A percentile compares a stretch with the other conserved stretches of the same genome.
Evolutionary conservation across 768 basidiomycete species (phyloP).

Genomic region (Agaricus bisporus): DNA sequence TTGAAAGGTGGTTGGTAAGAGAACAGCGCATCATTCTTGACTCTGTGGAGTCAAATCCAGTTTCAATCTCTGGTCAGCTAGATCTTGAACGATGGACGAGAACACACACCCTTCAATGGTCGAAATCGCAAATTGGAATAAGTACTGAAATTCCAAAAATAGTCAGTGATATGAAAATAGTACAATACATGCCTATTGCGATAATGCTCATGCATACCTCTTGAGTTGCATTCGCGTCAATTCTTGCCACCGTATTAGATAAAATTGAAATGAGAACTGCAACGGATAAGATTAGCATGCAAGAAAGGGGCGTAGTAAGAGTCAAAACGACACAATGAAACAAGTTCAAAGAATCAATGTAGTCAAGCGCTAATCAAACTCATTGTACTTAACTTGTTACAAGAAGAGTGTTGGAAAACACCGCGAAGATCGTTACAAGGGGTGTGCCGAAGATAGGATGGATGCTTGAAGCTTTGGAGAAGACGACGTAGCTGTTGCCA

Average conservation of each 20-base stretch:
- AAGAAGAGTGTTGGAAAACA: constrained; percentile 70
- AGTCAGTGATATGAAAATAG: neutral
- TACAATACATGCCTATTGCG: neutral
- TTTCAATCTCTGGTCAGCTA: neutral
- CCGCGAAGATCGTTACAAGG: constrained; percentile 76
- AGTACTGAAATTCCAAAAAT: constrained; percentile 51
- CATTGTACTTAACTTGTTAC: constrained; percentile 53
- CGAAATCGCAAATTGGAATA: constrained; percentile 81
- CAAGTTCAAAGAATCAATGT: neutral
- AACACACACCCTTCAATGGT: constrained; percentile 76
- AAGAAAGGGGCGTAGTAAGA: neutral
- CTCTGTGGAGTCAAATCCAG: constrained; percentile 33
- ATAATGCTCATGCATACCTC: constrained; percentile 28
- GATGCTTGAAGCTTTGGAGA: constrained; percentile 50
- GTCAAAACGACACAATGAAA: neutral
- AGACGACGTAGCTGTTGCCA: constrained; percentile 64
- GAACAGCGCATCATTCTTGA: constrained; percentile 86
- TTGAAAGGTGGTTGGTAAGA: constrained; percentile 93
- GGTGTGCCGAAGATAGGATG: constrained; percentile 72
- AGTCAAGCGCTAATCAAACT: neutral
- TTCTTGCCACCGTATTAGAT: constrained; percentile 83
- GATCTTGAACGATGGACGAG: neutral
- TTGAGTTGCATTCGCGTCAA: constrained; percentile 56
- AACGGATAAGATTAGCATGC: neutral
- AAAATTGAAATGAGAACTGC: constrained; percentile 84